Base-by-base conservation (phyloP, 2,329 filamentous ascomycete genomes). In the Aspergillus chevalieri region DNA sequence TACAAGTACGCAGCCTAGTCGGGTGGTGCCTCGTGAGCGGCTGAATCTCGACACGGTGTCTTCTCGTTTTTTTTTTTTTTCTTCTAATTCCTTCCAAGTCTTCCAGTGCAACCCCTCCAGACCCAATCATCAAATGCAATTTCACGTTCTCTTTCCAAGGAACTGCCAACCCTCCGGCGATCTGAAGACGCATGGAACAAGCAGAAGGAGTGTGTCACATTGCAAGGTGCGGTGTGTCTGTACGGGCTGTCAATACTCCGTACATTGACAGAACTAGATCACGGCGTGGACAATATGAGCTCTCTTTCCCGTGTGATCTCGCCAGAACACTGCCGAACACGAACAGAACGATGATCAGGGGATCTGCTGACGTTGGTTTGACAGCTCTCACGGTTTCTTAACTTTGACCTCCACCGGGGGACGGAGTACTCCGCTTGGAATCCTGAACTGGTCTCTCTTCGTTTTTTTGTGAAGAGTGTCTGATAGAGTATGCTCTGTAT, bases 171-270 rank as follows among this genome's bases (percentile, higher is more conserved):
- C 17, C 17, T 22, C 14, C 15, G 15, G 44, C 39, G 14, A 52
- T 47, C 33, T 34, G 50, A 52, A 49, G 44, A 52, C 47, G 50
- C 47, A 52, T 49, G 28, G 47, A 52, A 49, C 22, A 21, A 47
- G 38, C 50, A 47, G 41, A 48, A 41, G 46, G 43, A 15, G 39
- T 33, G 15, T 43, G 49, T 46, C 36, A 33, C 33, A 44, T 33
- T 47, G 17, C 44, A 43, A 44, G 43, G 36, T 44, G 48, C 48
- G 30, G 48, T 50, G 47, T 48, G 43, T 26, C 43, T 36, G 15
- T 26, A 15, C 24, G 12, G 34, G 21, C 21, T 22, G 21, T 22
- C 21, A 22, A 5, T 22, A 22, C 14, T 36, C 34, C n/a, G 34
- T 36, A 36, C 34, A 36, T 5, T 36, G n/a, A 17, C 34, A 36